Base-by-base conservation (phyloP, 2,329 filamentous ascomycete species). In the Hansfordia pulvinata region DNA sequence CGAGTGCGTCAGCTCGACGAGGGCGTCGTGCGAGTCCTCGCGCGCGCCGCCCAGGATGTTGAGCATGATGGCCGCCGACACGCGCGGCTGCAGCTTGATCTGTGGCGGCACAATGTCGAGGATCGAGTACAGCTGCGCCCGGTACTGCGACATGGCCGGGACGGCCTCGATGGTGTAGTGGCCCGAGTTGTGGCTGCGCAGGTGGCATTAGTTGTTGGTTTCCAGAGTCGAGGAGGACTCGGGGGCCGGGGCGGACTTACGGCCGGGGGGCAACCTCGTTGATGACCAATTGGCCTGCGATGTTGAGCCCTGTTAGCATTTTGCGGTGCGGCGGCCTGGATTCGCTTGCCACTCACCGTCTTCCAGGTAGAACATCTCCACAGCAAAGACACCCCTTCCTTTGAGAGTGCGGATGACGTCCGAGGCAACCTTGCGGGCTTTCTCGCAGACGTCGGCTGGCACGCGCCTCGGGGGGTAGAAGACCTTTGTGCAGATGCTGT, bases 91-190 rank as follows among this genome's bases (percentile, higher is more conserved):
- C 10, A 83, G 58, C 19, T 61, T 53, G 20, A 54, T 44, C 14
- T 67, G 58, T 20, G 66, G 62, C 2, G 67, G 69, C 12, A 77
- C 61, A 34, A 59, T 52, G 30, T 62, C 82, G 19, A 93, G 68
- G 35, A 98, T 88, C 2, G 88, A 75, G 32, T 77, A 72, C 8
- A 96, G 69, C 47, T 98, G 86, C 2, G 84, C 80, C 49, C 90
- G 84, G 54, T 83, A 98, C 53, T 98, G 90, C 1, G 85, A 93
- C 57, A 76, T 64, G 33, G 88, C 71, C 0, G 76, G 75, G 25
- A 90, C 83, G 4, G 83, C 82, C 57, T 98, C 88, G 37, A 96
- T 96, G 3, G 82, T 93, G 54, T 86, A 88, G 54, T 96, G 90
- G 1, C 90, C 90, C 0, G 83, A 92, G 58, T 94, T 94, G 56